Conservation (phyloP, 345 rosid genomes). For the Eucalyptus melliodora region DNA sequence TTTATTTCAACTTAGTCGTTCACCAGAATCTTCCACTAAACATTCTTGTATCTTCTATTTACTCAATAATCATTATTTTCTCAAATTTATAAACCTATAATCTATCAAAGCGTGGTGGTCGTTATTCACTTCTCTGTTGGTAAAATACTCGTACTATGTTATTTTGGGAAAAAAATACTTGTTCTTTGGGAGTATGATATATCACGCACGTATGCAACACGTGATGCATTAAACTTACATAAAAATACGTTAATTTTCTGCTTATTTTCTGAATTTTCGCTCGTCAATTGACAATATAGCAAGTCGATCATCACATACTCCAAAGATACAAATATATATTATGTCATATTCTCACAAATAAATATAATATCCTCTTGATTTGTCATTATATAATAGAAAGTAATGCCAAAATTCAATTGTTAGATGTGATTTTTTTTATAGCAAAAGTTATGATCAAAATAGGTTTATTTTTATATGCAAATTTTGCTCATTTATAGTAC, state of each 20-base stretch:
- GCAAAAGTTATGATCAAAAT: background rate
- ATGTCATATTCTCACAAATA: background rate
- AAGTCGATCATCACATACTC: background rate
- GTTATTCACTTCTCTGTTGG: background rate
- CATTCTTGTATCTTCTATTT: background rate
- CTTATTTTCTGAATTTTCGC: background rate
- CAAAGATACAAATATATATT: background rate
- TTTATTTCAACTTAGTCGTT: background rate
- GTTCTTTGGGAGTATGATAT: background rate
- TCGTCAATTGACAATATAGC: accelerated
- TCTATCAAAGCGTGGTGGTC: background rate
- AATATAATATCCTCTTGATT: background rate
- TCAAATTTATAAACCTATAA: background rate
- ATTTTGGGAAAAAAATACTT: background rate
- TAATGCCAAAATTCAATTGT: background rate
- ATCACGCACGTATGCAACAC: background rate
- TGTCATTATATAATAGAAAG: background rate
- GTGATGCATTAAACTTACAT: background rate
- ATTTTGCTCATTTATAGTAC: background rate
- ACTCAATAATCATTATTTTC: background rate
- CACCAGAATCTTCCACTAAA: accelerated
- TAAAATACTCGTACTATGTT: background rate
- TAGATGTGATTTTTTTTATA: background rate
- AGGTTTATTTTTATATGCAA: background rate
- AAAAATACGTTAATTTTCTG: background rate